Percentiles rank a stretch among this genome's conserved stretches.
Evolutionary conservation across 305 asterid species (phyloP).

Genomic region (Salvia sclarea): DNA sequence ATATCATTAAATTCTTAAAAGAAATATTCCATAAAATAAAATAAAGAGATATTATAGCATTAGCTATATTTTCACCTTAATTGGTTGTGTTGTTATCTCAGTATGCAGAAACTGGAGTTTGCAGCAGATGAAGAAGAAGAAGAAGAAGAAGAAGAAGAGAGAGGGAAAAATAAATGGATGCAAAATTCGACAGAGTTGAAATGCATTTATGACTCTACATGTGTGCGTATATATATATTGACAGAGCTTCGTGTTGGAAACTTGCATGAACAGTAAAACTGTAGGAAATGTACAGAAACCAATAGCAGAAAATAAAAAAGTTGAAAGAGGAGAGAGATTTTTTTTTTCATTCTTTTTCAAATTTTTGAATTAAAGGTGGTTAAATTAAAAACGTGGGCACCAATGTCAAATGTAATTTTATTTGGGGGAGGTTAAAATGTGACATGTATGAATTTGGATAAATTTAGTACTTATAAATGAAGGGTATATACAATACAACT

Average conservation of each 20-base stretch:
- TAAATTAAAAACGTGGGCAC: neutral
- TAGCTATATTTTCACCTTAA: slow-evolving; percentile 31
- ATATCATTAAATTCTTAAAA: slow-evolving; percentile 16
- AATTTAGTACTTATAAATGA: too few relatives aligned
- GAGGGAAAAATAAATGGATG: slow-evolving; percentile 22
- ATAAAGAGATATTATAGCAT: neutral
- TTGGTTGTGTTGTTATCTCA: neutral
- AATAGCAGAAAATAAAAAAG: slow-evolving; percentile 23
- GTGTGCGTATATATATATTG: slow-evolving; percentile 33
- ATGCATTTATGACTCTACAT: slow-evolving; percentile 38
- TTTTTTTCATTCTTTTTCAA: slow-evolving; percentile 43
- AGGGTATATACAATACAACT: too few relatives aligned
- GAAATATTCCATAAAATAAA: neutral
- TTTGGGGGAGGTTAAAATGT: too few relatives aligned
- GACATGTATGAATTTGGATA: too few relatives aligned
- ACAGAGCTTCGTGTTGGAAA: slow-evolving; percentile 39
- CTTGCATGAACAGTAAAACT: slow-evolving; percentile 41
- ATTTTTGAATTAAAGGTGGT: slow-evolving; percentile 63
- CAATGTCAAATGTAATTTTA: neutral
- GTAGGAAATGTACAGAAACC: slow-evolving; percentile 26
- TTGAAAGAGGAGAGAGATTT: slow-evolving; percentile 24
- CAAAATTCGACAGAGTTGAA: slow-evolving; percentile 32
- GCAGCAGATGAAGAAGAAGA: slow-evolving; percentile 3
- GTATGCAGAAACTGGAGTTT: slow-evolving; percentile 9
- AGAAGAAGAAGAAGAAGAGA: neutral